These are phyloP conservation scores for Exophiala phaeomuriformis DNA, from an alignment of 2,329 filamentous ascomycete genomes.

Conservation along the genomic window DNA sequence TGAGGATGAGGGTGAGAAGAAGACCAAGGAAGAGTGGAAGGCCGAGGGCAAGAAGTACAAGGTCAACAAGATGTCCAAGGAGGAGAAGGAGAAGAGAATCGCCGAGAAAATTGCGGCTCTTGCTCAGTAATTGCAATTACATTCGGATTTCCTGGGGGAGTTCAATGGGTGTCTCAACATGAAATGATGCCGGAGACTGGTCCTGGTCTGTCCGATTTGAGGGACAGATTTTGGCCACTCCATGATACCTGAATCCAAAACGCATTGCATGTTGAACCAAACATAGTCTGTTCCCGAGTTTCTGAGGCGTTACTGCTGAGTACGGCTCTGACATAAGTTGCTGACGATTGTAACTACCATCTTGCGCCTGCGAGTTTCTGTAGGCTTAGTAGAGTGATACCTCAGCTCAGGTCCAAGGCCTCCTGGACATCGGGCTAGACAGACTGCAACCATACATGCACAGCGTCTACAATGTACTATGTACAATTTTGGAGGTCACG, in stretches of 20 bases:
- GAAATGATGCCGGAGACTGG: too few species aligned
- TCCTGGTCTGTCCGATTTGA: too few species aligned
- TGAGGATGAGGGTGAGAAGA: constrained; percentile 67
- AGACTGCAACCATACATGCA: too few species aligned
- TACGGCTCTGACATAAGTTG: constrained; percentile 14
- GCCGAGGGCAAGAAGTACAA: constrained; percentile 86
- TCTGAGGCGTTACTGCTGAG: background rate
- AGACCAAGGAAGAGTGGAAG: constrained; percentile 97
- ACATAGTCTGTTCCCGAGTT: background rate
- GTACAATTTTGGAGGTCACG: too few species aligned
- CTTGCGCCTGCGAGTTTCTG: background rate
- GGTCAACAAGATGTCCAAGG: constrained; percentile 69
- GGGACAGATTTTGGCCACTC: background rate
- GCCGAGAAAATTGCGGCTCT: constrained; percentile 87
- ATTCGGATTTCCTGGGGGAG: background rate
- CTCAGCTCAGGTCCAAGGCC: background rate
- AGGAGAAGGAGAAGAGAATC: constrained; percentile 73
- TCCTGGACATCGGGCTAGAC: background rate
- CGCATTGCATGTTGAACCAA: background rate
- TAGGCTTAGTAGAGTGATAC: background rate
- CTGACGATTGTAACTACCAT: background rate
- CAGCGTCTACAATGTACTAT: too few species aligned
- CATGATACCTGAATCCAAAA: background rate
- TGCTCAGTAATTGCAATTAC: constrained; percentile 34
- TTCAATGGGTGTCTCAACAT: background rate